A percentile compares a stretch with the other conserved stretches of the same genome.
Evolutionary conservation across 2,329 filamentous ascomycete genomes (phyloP).

Genomic region (Dichotomopilus funicola): DNA sequence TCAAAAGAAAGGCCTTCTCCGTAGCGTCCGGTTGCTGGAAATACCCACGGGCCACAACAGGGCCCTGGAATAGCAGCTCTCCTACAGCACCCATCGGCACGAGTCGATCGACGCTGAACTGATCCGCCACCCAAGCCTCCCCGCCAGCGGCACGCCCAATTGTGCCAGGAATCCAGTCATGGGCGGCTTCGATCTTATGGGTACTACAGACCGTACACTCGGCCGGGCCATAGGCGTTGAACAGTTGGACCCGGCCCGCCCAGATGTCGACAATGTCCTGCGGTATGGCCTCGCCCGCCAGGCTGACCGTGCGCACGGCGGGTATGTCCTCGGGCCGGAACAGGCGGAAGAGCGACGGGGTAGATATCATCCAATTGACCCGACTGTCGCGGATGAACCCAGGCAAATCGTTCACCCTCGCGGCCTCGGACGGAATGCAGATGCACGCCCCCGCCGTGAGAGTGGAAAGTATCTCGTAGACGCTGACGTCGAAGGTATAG

Average conservation of each 20-base stretch:
- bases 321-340: neutral
- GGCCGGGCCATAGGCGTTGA: neutral
- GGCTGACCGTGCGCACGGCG: neutral
- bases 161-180: neutral
- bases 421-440: neutral
- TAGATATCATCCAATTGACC: neutral
- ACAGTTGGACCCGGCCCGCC: neutral
- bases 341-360: neutral
- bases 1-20: neutral
- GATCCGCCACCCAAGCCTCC: neutral
- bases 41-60: neutral
- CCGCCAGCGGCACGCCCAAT: neutral
- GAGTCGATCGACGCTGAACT: neutral
- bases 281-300: neutral
- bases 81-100: neutral
- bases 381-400: neutral
- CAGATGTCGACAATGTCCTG: neutral
- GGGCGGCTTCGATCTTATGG: neutral
- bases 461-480: neutral
- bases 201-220: neutral
- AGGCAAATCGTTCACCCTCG: neutral
- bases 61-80: neutral
- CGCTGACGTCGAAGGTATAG: neutral
- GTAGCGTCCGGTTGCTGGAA: neutral
- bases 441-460: neutral